phyloP scores from a whole-genome alignment of 2,329 filamentous ascomycete species.

The Akanthomyces lecanii region DNA sequence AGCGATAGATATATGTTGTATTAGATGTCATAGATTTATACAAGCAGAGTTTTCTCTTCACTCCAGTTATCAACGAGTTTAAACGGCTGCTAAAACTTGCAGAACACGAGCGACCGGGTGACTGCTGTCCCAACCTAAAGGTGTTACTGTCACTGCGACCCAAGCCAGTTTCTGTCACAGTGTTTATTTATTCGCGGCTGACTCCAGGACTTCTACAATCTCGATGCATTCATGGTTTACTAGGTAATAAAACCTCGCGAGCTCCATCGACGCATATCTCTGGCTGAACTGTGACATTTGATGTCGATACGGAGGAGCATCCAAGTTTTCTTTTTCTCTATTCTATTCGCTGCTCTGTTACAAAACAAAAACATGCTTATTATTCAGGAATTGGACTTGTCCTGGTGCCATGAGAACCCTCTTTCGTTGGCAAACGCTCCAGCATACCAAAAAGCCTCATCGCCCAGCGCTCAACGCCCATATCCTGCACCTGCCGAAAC shows the following conservation, averaged over 20 bases:
- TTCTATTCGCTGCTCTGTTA: not conserved
- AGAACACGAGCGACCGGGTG: too few species aligned
- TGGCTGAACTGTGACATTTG: too few species aligned
- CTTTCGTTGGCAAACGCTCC: not conserved
- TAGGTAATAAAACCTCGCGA: too few species aligned
- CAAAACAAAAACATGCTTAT: not conserved
- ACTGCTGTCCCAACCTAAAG: too few species aligned
- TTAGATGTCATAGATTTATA: not conserved
- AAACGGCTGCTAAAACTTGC: too few species aligned
- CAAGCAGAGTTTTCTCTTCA: not conserved
- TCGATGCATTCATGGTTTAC: too few species aligned
- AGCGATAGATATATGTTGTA: not conserved
- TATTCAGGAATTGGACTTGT: not conserved
- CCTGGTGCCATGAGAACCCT: not conserved
- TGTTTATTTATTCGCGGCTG: too few species aligned
- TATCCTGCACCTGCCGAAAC: slow-evolving; percentile 1
- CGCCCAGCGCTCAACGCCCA: slow-evolving; percentile 13
- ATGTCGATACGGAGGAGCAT: not conserved
- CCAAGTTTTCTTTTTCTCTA: not conserved
- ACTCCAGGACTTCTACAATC: too few species aligned
- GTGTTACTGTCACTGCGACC: too few species aligned
- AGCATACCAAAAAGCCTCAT: not conserved
- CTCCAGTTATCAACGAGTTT: not conserved
- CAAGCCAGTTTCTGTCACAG: too few species aligned
- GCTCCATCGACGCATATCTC: too few species aligned